phyloP scores from a whole-genome alignment of 2,329 filamentous ascomycete species.

The Daldinia eschscholtzii region DNA sequence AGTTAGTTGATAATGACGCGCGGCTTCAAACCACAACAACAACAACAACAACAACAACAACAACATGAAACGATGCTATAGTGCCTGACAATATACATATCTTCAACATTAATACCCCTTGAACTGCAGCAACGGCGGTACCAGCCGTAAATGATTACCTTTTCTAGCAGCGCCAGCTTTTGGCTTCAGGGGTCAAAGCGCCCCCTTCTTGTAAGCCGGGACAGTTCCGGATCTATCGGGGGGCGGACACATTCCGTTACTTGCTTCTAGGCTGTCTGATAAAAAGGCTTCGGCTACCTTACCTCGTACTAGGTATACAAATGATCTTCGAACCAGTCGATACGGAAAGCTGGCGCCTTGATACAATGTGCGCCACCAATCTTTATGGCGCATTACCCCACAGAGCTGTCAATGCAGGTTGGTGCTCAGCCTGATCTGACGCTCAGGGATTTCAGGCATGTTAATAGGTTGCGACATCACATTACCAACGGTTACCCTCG shows the following conservation, averaged over 20 bases:
- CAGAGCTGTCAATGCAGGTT: conserved; percentile 48
- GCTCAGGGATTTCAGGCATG: conserved; percentile 32
- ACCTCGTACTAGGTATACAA: background rate
- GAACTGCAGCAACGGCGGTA: conserved; percentile 9
- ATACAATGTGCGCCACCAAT: conserved; percentile 32
- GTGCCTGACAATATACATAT: conserved; percentile 15
- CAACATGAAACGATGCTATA: conserved; percentile 11
- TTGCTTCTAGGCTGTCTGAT: conserved; percentile 5
- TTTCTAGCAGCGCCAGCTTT: conserved; percentile 10
- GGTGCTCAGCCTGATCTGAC: conserved; percentile 43
- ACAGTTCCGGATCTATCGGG: background rate
- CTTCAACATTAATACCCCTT: conserved; percentile 11
- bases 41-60: background rate
- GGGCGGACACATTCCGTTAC: background rate
- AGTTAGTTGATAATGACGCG: conserved; percentile 29
- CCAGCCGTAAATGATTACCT: conserved; percentile 11
- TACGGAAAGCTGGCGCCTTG: conserved; percentile 20
- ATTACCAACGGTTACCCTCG: conserved; percentile 40
- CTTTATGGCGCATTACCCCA: conserved; percentile 46
- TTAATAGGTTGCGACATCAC: conserved; percentile 39
- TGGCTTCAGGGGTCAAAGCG: conserved; percentile 12
- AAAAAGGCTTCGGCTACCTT: conserved; percentile 7
- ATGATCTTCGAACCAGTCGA: conserved; percentile 17
- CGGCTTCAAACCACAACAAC: conserved; percentile 20
- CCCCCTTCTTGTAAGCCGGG: background rate